Percentiles rank a stretch among this genome's conserved stretches.
Evolutionary conservation across 768 basidiomycete species (phyloP).

Genomic region (Kwoniella botswanensis): DNA sequence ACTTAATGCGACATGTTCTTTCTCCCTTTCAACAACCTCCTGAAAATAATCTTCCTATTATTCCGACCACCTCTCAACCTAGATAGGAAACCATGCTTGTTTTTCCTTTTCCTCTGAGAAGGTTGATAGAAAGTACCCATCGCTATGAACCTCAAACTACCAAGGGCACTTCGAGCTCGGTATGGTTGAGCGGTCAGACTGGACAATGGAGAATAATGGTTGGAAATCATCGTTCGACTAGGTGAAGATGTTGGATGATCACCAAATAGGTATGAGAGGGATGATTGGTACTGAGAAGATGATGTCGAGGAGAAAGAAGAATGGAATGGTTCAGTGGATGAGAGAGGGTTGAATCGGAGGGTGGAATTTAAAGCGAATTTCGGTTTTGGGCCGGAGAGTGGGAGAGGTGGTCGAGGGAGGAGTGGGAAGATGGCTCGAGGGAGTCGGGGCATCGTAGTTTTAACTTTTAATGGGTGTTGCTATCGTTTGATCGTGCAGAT

Average conservation of each 20-base stretch:
- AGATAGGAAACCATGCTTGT: constrained; percentile 87
- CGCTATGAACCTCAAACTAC: constrained; percentile 54
- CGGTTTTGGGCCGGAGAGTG: neutral
- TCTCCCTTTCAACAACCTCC: constrained; percentile 76
- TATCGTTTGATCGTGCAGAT: neutral
- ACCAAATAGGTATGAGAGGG: constrained; percentile 1
- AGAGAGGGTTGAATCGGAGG: constrained; percentile 12
- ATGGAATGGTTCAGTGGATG: constrained; percentile 1
- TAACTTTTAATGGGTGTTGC: neutral
- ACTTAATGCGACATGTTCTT: constrained; percentile 76
- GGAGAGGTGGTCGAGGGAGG: constrained; percentile 11
- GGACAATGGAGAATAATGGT: constrained; percentile 5
- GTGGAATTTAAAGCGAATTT: constrained; percentile 20
- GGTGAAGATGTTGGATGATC: constrained; percentile 4
- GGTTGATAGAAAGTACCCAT: constrained; percentile 91
- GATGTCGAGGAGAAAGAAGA: constrained; percentile 4
- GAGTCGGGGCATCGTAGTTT: constrained; percentile 28
- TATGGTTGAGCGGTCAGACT: neutral
- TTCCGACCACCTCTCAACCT: constrained; percentile 65
- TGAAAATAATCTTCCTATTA: constrained; percentile 73
- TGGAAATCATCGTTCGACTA: constrained; percentile 2
- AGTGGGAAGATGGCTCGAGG: constrained; percentile 16
- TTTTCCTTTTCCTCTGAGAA: constrained; percentile 89
- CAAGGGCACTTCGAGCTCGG: neutral
- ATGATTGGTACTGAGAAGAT: constrained; percentile 9